phyloP scores from a whole-genome alignment of 441 rosid species.

The Pelargonium cotyledonis region DNA sequence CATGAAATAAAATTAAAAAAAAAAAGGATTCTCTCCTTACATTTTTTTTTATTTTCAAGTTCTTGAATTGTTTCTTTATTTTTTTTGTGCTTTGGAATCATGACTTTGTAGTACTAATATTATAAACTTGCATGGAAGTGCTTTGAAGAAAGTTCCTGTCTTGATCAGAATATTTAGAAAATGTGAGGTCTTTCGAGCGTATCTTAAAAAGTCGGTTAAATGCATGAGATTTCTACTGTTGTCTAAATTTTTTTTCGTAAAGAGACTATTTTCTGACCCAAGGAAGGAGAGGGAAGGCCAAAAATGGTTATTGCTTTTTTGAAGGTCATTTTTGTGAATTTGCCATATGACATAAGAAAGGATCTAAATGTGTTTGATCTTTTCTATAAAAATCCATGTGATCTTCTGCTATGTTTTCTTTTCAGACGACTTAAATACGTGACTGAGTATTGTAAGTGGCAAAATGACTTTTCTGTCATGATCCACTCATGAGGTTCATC shows the following conservation, averaged over 20 bases:
- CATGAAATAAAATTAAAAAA: slow-evolving; percentile 31
- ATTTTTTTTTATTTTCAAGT: neutral
- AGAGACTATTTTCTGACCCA: slow-evolving; percentile 1
- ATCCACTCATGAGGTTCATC: no score
- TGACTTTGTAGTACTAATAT: slow-evolving; percentile 10
- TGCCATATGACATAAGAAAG: slow-evolving; percentile 36
- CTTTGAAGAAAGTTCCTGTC: slow-evolving; percentile 21
- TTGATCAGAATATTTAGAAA: slow-evolving; percentile 3
- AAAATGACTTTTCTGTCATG: no score
- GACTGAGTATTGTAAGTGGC: no score
- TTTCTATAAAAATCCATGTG: slow-evolving; percentile 45
- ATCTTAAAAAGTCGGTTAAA: no score
- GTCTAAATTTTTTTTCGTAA: no score
- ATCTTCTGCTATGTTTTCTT: slow-evolving; percentile 22
- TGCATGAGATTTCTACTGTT: no score
- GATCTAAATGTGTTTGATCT: slow-evolving; percentile 28
- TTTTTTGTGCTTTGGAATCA: slow-evolving; percentile 29
- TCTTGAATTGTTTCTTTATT: slow-evolving; percentile 2
- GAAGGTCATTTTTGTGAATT: slow-evolving; percentile 31
- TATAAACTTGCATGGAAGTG: slow-evolving; percentile 21
- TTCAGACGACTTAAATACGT: no score
- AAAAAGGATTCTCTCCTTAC: slow-evolving; percentile 18
- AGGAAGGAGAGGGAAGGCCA: slow-evolving; percentile 17
- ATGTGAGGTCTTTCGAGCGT: no score
- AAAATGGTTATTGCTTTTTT: slow-evolving; percentile 16